These are phyloP conservation scores for Nicotiana undulata DNA, from an alignment of 257 asterid genomes.

Conservation along the genomic window DNA sequence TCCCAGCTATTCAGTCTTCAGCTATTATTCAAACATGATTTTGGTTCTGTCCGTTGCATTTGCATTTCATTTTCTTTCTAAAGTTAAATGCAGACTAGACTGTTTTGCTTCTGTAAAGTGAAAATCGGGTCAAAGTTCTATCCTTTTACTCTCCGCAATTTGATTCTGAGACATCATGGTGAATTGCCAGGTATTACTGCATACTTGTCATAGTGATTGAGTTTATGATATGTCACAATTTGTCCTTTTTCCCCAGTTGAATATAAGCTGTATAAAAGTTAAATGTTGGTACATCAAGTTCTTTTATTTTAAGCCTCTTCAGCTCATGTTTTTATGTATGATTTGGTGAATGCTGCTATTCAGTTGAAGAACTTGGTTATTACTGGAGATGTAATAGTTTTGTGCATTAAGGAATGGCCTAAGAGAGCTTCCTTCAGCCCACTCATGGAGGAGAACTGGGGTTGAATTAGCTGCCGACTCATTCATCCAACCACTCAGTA, in stretches of 20 bases:
- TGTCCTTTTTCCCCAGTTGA: background rate
- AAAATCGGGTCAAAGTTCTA: background rate
- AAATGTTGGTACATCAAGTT: background rate
- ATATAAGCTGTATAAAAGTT: background rate
- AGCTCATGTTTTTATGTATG: background rate
- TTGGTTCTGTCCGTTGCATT: background rate
- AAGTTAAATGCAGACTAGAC: background rate
- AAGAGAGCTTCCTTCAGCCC: conserved; percentile 98
- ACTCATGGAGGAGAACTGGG: conserved; percentile 68
- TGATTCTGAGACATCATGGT: background rate
- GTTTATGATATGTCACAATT: too few relatives aligned
- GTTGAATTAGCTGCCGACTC: conserved; percentile 94
- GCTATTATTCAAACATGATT: background rate
- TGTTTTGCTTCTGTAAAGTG: background rate
- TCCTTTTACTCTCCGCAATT: background rate
- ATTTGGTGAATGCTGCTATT: background rate
- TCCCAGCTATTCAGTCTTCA: background rate
- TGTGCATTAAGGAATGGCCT: conserved; percentile 27
- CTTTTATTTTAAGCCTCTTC: background rate
- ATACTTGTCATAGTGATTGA: background rate
- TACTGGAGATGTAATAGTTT: background rate
- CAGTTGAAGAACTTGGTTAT: background rate
- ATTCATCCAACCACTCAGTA: conserved; percentile 77
- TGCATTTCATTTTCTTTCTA: background rate
- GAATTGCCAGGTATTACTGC: background rate